Evolutionary conservation across 495 filamentous ascomycete species (phyloP).

Genomic region (Penicillium cataractarum): DNA sequence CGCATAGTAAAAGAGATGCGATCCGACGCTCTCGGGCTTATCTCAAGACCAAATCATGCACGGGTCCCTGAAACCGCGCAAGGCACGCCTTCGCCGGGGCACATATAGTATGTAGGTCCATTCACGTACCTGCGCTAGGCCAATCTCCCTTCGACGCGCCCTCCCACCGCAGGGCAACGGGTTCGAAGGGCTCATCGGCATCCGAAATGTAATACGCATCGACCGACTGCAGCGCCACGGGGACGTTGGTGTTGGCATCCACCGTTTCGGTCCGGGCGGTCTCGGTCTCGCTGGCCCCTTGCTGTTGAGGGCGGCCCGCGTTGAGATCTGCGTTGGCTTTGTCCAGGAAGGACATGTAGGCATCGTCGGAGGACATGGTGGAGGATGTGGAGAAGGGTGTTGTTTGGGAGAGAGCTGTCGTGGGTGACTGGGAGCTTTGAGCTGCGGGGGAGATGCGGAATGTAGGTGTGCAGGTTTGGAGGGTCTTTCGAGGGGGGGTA

Average conservation of each 20-base stretch:
- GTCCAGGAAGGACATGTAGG: constrained; percentile 79
- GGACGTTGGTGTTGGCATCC: constrained; percentile 53
- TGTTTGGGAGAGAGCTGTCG: constrained; percentile 6
- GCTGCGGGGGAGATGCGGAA: constrained; percentile 20
- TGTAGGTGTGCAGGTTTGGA: not conserved
- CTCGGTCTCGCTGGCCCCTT: constrained; percentile 38
- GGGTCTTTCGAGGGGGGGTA: not conserved
- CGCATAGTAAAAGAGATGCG: not conserved
- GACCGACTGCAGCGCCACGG: constrained; percentile 56
- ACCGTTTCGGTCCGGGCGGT: constrained; percentile 54
- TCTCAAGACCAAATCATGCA: not conserved
- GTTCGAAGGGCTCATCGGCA: constrained; percentile 81
- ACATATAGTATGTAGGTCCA: not conserved
- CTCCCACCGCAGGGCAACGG: constrained; percentile 67
- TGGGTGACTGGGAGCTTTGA: not conserved
- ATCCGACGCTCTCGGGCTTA: not conserved
- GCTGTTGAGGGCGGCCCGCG: constrained; percentile 35
- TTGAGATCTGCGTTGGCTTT: constrained; percentile 77
- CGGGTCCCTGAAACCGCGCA: not conserved
- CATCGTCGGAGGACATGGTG: constrained; percentile 75
- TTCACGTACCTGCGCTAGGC: constrained; percentile 61
- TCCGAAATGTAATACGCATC: constrained; percentile 76
- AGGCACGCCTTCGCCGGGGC: not conserved
- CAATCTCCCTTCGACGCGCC: constrained; percentile 54
- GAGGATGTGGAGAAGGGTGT: constrained; percentile 29